Conservation (phyloP, 257 asterid species). For the Mitragyna speciosa region DNA sequence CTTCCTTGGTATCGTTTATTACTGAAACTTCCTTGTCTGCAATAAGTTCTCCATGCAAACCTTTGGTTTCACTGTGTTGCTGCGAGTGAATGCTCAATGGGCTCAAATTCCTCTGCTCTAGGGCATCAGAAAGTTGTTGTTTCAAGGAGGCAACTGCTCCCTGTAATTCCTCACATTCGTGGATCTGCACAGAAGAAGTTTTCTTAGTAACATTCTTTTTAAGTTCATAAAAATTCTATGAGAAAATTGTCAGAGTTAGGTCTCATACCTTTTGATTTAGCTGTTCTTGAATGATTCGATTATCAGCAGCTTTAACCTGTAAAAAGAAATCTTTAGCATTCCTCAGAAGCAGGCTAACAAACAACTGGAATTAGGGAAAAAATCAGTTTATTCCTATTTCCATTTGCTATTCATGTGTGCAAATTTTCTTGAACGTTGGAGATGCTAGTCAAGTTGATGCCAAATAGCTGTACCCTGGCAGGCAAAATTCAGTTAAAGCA, state of each 20-base stretch:
- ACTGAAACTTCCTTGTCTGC: constrained; percentile 42
- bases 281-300: constrained; percentile 91
- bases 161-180: constrained; percentile 74
- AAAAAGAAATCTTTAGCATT: constrained; percentile 28
- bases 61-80: constrained; percentile 42
- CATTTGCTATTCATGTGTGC: not conserved
- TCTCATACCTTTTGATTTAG: constrained; percentile 75
- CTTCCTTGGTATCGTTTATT: constrained; percentile 44
- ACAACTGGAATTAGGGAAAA: not conserved
- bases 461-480: not conserved
- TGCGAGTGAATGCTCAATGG: constrained; percentile 45
- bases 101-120: constrained; percentile 39
- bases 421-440: not conserved
- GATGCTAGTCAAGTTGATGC: not conserved
- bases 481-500: not conserved
- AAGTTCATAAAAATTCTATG: constrained; percentile 7
- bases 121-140: constrained; percentile 60
- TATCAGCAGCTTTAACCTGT: constrained; percentile 94
- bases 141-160: constrained; percentile 59
- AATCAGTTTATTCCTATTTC: not conserved
- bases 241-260: constrained; percentile 29
- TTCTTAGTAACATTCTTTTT: not conserved
- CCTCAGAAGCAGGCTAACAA: not conserved
- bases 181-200: constrained; percentile 46
- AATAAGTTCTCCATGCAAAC: constrained; percentile 35